Percentiles rank a stretch among this genome's conserved stretches.
phyloP scores from a whole-genome alignment of 495 filamentous ascomycete species.

The Margaritispora aquatica region DNA sequence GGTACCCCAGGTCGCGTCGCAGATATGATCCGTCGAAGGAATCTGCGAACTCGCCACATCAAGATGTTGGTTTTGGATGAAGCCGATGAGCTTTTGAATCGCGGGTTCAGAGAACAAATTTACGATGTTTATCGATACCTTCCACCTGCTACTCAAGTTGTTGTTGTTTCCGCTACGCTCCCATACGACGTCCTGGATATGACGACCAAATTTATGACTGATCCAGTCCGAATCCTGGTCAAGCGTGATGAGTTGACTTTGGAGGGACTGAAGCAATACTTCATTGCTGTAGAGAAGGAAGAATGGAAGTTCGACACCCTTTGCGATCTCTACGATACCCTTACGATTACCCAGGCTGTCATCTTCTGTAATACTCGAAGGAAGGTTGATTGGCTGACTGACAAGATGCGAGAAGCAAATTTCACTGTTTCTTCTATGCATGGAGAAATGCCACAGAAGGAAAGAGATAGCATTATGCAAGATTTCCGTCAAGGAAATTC shows the following conservation, averaged over 20 bases:
- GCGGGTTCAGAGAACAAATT: slow-evolving; percentile 97
- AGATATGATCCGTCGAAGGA: slow-evolving; percentile 97
- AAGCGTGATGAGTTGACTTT: slow-evolving; percentile 99
- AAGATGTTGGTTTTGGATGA: slow-evolving; percentile 99
- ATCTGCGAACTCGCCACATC: slow-evolving; percentile 88
- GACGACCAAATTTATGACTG: slow-evolving; percentile 99
- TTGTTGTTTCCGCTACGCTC: slow-evolving; percentile 94
- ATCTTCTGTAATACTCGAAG: slow-evolving; percentile 99
- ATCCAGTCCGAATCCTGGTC: slow-evolving; percentile 96
- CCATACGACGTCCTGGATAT: slow-evolving; percentile 98
- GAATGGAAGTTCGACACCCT: slow-evolving; percentile 99
- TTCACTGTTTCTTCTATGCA: slow-evolving; percentile 99
- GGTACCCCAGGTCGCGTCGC: slow-evolving; percentile 94
- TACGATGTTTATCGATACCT: slow-evolving; percentile 98
- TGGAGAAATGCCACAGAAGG: slow-evolving; percentile 97
- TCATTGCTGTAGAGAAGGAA: slow-evolving; percentile 98
- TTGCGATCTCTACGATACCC: slow-evolving; percentile 96
- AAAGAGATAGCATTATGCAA: slow-evolving; percentile 98
- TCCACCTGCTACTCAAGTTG: slow-evolving; percentile 92
- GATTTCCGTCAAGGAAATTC: slow-evolving; percentile 96
- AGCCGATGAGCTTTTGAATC: slow-evolving; percentile 85
- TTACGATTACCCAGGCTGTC: slow-evolving; percentile 98
- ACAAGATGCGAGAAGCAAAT: slow-evolving; percentile 96
- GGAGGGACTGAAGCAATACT: slow-evolving; percentile 98
- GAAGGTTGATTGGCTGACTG: slow-evolving; percentile 99